These are phyloP conservation scores for Leccinum boreale DNA, from an alignment of 768 basidiomycete genomes.

Conservation along the genomic window DNA sequence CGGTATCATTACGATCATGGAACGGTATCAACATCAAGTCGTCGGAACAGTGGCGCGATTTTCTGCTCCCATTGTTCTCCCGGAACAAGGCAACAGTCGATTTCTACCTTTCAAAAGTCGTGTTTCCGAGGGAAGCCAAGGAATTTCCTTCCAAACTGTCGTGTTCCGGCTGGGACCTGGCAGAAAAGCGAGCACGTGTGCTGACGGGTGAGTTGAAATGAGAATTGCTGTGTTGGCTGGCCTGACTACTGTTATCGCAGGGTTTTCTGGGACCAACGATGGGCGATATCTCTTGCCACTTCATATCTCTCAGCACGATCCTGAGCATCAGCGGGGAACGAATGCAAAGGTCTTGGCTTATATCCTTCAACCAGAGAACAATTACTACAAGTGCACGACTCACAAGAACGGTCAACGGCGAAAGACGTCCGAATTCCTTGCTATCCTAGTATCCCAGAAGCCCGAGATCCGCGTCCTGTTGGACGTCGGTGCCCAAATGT, in stretches of 20 bases:
- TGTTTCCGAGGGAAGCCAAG: conserved; percentile 38
- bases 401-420: conserved; percentile 13
- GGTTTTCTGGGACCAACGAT: conserved; percentile 42
- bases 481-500: conserved; percentile 56
- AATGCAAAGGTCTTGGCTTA: conserved; percentile 41
- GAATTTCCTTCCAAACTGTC: conserved; percentile 35
- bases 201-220: conserved; percentile 16
- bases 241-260: conserved; percentile 12
- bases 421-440: conserved; percentile 20
- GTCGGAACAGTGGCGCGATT: conserved; percentile 15
- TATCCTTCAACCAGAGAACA: conserved; percentile 25
- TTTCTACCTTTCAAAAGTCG: conserved; percentile 36
- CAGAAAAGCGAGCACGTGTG: conserved; percentile 17
- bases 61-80: conserved; percentile 30
- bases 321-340: conserved; percentile 34
- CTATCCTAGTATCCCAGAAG: conserved; percentile 31
- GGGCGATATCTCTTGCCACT: conserved; percentile 36
- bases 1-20: conserved; percentile 13
- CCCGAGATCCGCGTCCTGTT: conserved; percentile 46
- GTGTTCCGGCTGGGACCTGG: conserved; percentile 38
- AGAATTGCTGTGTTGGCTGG: background rate
- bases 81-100: conserved; percentile 31
- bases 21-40: conserved; percentile 31
- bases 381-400: conserved; percentile 15
- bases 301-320: conserved; percentile 31